These are phyloP conservation scores for Trichosporon coremiiforme DNA, from an alignment of 1,284 basidiomycete species.

Conservation along the genomic window DNA sequence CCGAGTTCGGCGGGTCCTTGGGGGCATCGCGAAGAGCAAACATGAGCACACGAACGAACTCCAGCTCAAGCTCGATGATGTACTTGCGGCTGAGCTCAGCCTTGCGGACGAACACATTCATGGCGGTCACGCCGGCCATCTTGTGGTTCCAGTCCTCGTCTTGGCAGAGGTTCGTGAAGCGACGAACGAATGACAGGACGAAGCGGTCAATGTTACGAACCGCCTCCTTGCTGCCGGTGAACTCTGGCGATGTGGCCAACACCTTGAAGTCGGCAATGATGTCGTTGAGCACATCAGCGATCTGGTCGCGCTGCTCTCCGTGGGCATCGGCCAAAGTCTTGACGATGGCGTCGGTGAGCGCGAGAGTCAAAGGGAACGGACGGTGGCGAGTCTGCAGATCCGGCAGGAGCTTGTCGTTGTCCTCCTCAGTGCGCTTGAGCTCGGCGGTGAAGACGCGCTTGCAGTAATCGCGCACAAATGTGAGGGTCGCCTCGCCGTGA, in stretches of 20 bases:
- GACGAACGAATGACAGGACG: slow-evolving; percentile 74
- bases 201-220: slow-evolving; percentile 57
- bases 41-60: slow-evolving; percentile 86
- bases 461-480: slow-evolving; percentile 47
- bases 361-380: slow-evolving; percentile 46
- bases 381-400: slow-evolving; percentile 41
- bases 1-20: slow-evolving; percentile 79
- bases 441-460: slow-evolving; percentile 48
- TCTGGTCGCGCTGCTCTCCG: slow-evolving; percentile 64
- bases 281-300: slow-evolving; percentile 64
- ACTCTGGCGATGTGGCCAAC: slow-evolving; percentile 55
- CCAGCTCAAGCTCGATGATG: slow-evolving; percentile 85
- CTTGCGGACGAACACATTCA: slow-evolving; percentile 73
- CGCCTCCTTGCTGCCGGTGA: slow-evolving; percentile 62
- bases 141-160: slow-evolving; percentile 87
- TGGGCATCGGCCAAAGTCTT: slow-evolving; percentile 73
- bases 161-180: slow-evolving; percentile 80
- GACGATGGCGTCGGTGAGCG: slow-evolving; percentile 69
- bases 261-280: slow-evolving; percentile 73
- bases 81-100: slow-evolving; percentile 75
- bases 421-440: slow-evolving; percentile 39
- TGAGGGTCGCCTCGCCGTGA: slow-evolving; percentile 39
- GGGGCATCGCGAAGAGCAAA: slow-evolving; percentile 97
- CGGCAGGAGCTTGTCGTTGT: slow-evolving; percentile 34
- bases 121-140: slow-evolving; percentile 80